phyloP scores from a whole-genome alignment of 306 rosid genomes.

The Astragalus glycyphyllos region DNA sequence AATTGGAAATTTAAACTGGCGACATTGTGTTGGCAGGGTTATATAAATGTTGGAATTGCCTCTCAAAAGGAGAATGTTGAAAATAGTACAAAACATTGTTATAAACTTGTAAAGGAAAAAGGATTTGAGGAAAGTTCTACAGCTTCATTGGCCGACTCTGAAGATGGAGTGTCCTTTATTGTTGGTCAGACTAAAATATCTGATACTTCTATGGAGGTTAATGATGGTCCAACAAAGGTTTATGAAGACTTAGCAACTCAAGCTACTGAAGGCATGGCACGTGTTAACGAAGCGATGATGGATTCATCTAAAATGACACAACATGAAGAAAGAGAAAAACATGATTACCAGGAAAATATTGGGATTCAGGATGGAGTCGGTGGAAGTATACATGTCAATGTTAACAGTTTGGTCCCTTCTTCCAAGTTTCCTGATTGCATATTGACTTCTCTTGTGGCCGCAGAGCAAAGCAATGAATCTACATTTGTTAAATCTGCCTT shows the following conservation, averaged over 20 bases:
- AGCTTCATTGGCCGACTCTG: slow-evolving; percentile 81
- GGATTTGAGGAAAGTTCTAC: slow-evolving; percentile 62
- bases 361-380: slow-evolving; percentile 46
- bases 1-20: slow-evolving; percentile 31
- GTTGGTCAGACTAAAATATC: slow-evolving; percentile 71
- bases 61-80: slow-evolving; percentile 73
- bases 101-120: slow-evolving; percentile 69
- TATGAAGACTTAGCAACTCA: slow-evolving; percentile 45
- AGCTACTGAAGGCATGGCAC: slow-evolving; percentile 48
- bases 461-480: slow-evolving; percentile 53
- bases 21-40: slow-evolving; percentile 74
- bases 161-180: slow-evolving; percentile 92
- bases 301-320: slow-evolving; percentile 48
- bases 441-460: slow-evolving; percentile 47
- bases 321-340: slow-evolving; percentile 47
- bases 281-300: slow-evolving; percentile 32
- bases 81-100: slow-evolving; percentile 58
- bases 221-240: slow-evolving; percentile 45
- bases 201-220: slow-evolving; percentile 51
- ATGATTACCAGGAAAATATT: slow-evolving; percentile 48
- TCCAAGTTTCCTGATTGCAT: slow-evolving; percentile 49
- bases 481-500: slow-evolving; percentile 44
- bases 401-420: slow-evolving; percentile 50
- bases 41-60: slow-evolving; percentile 95
- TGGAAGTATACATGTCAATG: slow-evolving; percentile 43